phyloP scores from a whole-genome alignment of 1,139 yeast genomes.

The Kodamaea ohmeri region DNA sequence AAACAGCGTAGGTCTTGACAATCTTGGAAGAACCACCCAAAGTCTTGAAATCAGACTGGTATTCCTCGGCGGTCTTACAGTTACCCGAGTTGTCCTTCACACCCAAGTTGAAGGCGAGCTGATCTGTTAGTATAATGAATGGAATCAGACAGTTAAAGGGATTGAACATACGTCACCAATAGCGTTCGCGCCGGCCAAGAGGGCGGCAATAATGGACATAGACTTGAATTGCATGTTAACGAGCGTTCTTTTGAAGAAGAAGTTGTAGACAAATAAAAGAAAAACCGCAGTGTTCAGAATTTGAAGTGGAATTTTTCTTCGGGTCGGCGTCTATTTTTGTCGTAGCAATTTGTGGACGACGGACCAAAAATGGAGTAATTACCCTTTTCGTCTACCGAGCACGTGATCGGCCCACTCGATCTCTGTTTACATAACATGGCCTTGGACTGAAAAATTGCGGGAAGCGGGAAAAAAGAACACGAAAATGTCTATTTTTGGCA shows the following conservation, averaged over 20 bases:
- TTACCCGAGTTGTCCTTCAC: slow-evolving; percentile 65
- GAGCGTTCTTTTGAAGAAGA: slow-evolving; percentile 8
- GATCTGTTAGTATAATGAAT: slow-evolving; percentile 11
- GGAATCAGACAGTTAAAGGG: background rate
- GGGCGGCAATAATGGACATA: slow-evolving; percentile 38
- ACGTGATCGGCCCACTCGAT: slow-evolving; percentile 5
- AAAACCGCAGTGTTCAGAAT: slow-evolving; percentile 5
- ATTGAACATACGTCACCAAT: slow-evolving; percentile 43
- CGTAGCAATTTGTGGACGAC: slow-evolving; percentile 1
- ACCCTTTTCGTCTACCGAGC: background rate
- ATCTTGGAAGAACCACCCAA: slow-evolving; percentile 56
- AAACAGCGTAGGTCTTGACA: slow-evolving; percentile 80
- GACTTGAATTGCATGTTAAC: slow-evolving; percentile 38
- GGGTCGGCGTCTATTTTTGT: slow-evolving; percentile 11
- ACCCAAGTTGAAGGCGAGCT: slow-evolving; percentile 78
- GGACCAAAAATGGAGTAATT: background rate
- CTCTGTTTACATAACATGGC: slow-evolving; percentile 3
- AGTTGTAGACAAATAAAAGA: slow-evolving; percentile 9
- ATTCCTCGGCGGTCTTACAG: slow-evolving; percentile 72
- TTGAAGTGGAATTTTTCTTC: slow-evolving; percentile 8
- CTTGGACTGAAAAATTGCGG: slow-evolving; percentile 4
- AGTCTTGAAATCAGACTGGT: slow-evolving; percentile 56
- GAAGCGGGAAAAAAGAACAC: background rate
- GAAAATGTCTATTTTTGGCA: background rate
- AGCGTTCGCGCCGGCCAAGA: slow-evolving; percentile 38